Conservation (phyloP, 768 basidiomycete species). For the Amanita rubescens region DNA sequence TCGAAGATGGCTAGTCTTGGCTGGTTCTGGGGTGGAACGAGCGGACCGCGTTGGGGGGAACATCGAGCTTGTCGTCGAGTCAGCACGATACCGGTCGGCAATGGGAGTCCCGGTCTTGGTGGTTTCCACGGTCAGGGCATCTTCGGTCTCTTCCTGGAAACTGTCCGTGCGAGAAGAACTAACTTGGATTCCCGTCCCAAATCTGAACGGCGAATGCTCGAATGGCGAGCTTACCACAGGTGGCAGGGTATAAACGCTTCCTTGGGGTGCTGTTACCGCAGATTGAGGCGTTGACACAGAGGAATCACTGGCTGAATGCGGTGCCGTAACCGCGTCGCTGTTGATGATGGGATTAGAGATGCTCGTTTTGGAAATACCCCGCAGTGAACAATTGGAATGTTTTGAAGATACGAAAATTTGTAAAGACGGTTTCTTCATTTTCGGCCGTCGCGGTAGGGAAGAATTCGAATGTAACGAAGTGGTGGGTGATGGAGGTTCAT, state of each 20-base stretch:
- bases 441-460: conserved; percentile 19
- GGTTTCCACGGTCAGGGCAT: conserved; percentile 9
- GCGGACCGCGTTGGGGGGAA: conserved; percentile 10
- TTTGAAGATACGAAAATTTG: conserved; percentile 57
- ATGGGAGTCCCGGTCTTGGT: conserved; percentile 24
- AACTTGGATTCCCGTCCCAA: conserved; percentile 27
- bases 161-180: conserved; percentile 24
- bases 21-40: conserved; percentile 8
- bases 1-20: conserved; percentile 17
- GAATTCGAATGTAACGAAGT: conserved; percentile 19
- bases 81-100: conserved; percentile 25
- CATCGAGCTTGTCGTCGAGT: conserved; percentile 17
- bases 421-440: conserved; percentile 61
- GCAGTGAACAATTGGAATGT: conserved; percentile 45
- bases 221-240: conserved; percentile 57
- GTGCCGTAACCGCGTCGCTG: conserved; percentile 25
- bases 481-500: conserved; percentile 10
- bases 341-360: conserved; percentile 15
- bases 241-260: conserved; percentile 38
- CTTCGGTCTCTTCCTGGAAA: neutral
- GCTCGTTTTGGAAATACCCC: conserved; percentile 3
- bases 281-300: conserved; percentile 45
- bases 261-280: conserved; percentile 53
- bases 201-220: conserved; percentile 42
- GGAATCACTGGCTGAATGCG: conserved; percentile 38